Evolutionary conservation across 768 basidiomycete species (phyloP), one percentile per base, ranked within the genome.

Genomic region (Naganishia friedmannii): DNA sequence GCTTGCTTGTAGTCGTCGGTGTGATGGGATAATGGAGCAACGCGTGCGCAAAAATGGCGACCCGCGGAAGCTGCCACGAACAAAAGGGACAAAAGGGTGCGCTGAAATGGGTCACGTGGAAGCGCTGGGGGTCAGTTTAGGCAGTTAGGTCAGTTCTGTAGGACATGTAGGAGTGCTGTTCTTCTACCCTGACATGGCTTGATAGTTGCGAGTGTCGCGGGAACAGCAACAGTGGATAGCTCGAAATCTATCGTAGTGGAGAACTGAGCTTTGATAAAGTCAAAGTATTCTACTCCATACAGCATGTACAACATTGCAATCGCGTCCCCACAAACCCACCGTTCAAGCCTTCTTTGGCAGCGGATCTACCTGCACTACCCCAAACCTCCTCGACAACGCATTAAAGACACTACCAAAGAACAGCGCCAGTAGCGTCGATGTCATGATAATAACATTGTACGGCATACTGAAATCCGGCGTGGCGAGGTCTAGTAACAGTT

Each of bases 381-480:
- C 86, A 84, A 93, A 92, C 75, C 86, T 86, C 72, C 95, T 82
- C 55, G 91, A 91, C 80, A 97, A 82, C 58, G 88, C 79, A 76
- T 97, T 97, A 82, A 97, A 93, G 55, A 95, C 82, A 75, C 88
- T 91, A 69, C 95, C 96, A 81, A 99, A 98, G 67, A 94, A 88
- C 73, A 96, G 87, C 55, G 94, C 93, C 65, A 96, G 86, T 51
- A 97, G 83, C 12, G 92, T 93, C 77, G 90, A 92, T 29, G 80
- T 81, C 84, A 98, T 90, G 76, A 97, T 97, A 81, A 98, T 97
- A 56, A 98, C 95, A 82, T 98, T 99, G 83, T 98, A 98, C 0
- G 96, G 96, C 96, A 98, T 98, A 80, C 91, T 93, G 79, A 98
- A 98, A 80, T 98, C 96, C 0, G 95, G 96, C 42, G 92, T 93